Evolutionary conservation across 2,329 filamentous ascomycete species (phyloP).

Genomic region (Aspergillus terreus): DNA sequence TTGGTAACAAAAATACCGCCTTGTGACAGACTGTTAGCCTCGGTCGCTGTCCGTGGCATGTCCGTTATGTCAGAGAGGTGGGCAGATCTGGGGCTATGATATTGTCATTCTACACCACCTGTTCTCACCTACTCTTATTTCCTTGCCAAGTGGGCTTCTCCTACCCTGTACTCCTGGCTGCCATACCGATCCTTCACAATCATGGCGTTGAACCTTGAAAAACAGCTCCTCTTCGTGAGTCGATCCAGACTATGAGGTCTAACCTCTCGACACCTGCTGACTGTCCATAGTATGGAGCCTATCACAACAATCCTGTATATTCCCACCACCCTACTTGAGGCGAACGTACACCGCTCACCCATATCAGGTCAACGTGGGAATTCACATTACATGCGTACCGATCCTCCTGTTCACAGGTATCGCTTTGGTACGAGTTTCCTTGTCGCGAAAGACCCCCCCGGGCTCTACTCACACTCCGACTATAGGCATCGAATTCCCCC

Average conservation of each 20-base stretch:
- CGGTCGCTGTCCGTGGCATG: too few species aligned
- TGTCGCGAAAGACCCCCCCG: background rate
- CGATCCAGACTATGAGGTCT: background rate
- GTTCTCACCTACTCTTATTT: background rate
- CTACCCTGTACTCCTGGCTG: background rate
- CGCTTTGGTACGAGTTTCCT: conserved; percentile 49
- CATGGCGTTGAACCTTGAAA: conserved; percentile 59
- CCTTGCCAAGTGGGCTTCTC: background rate
- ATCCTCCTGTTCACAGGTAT: conserved; percentile 58
- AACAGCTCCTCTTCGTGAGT: conserved; percentile 63
- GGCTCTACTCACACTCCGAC: background rate
- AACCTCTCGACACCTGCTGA: conserved; percentile 18
- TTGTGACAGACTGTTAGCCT: too few species aligned
- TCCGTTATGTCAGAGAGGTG: too few species aligned
- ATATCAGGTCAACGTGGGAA: conserved; percentile 58
- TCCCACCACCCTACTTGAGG: conserved; percentile 6
- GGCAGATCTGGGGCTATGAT: too few species aligned
- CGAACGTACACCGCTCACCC: conserved; percentile 15
- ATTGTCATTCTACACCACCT: background rate
- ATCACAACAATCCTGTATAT: conserved; percentile 61
- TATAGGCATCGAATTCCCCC: conserved; percentile 55
- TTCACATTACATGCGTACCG: conserved; percentile 63
- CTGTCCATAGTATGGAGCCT: conserved; percentile 57
- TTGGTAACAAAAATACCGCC: too few species aligned
- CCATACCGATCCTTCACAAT: conserved; percentile 3